phyloP scores from a whole-genome alignment of 2,329 filamentous ascomycete species.

The Celoporthe dispersa region DNA sequence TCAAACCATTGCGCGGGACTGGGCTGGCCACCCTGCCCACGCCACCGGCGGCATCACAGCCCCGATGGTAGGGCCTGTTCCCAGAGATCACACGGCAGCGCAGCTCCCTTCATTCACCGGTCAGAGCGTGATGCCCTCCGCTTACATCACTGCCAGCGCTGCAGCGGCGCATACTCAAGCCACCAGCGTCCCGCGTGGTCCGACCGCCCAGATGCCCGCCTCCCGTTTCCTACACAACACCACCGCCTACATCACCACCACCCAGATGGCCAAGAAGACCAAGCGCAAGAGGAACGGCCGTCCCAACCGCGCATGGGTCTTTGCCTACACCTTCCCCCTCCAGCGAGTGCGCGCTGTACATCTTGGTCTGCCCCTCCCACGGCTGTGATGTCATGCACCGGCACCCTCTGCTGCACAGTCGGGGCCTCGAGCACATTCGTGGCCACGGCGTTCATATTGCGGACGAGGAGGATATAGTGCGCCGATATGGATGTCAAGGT shows the following conservation, averaged over 20 bases:
- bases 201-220: not conserved
- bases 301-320: slow-evolving; percentile 6
- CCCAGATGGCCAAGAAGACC: not conserved
- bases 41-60: not conserved
- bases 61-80: not conserved
- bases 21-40: not conserved
- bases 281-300: not conserved
- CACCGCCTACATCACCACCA: not conserved
- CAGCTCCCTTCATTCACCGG: not conserved
- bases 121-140: not conserved
- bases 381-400: not conserved
- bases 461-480: not conserved
- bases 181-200: not conserved
- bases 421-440: not conserved
- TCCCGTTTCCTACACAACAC: not conserved
- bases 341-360: not conserved
- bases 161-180: not conserved
- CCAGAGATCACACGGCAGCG: not conserved
- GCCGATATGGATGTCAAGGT: not conserved
- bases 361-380: not conserved
- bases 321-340: slow-evolving; percentile 2
- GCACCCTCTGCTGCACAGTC: not conserved
- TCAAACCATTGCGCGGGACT: not conserved
- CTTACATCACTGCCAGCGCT: not conserved
- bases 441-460: not conserved